Conservation (phyloP, 1,139 yeast species). For the Pichia sp. region DNA sequence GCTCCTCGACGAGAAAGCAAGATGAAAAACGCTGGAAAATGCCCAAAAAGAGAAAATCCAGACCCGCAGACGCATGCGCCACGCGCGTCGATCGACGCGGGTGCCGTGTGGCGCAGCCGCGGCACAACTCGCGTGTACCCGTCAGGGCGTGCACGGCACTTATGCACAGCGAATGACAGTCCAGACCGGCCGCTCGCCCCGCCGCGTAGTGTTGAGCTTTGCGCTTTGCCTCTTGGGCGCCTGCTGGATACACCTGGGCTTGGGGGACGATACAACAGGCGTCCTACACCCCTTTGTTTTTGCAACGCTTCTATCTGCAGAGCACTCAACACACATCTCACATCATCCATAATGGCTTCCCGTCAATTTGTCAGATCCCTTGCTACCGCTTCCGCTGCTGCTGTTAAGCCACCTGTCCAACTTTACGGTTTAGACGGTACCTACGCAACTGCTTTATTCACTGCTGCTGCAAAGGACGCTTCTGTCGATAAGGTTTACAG, state of each 20-base stretch:
- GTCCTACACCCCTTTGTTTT: too few species aligned
- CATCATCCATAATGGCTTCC: conserved; percentile 41
- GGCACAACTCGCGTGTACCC: neutral
- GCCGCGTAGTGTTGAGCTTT: too few species aligned
- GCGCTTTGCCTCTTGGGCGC: too few species aligned
- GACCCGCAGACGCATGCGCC: neutral
- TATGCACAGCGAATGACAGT: conserved; percentile 24
- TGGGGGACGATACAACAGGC: too few species aligned
- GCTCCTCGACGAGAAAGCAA: too few species aligned
- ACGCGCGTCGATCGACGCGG: neutral
- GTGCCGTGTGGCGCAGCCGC: too few species aligned
- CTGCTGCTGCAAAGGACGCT: conserved; percentile 84
- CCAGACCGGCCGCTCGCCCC: too few species aligned
- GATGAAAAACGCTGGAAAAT: neutral
- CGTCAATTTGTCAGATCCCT: conserved; percentile 68
- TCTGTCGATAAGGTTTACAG: conserved; percentile 66
- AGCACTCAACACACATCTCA: neutral
- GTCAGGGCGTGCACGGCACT: conserved; percentile 8
- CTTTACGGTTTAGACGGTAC: conserved; percentile 95
- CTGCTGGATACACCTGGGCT: neutral
- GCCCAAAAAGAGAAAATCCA: neutral
- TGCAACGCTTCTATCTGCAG: too few species aligned
- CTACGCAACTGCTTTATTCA: conserved; percentile 89
- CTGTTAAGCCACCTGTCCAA: conserved; percentile 85
- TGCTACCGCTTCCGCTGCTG: conserved; percentile 37